Percentiles rank a stretch among this genome's conserved stretches.
These are phyloP conservation scores for Xylaria venustula DNA, from an alignment of 495 filamentous ascomycete species.

Conservation along the genomic window DNA sequence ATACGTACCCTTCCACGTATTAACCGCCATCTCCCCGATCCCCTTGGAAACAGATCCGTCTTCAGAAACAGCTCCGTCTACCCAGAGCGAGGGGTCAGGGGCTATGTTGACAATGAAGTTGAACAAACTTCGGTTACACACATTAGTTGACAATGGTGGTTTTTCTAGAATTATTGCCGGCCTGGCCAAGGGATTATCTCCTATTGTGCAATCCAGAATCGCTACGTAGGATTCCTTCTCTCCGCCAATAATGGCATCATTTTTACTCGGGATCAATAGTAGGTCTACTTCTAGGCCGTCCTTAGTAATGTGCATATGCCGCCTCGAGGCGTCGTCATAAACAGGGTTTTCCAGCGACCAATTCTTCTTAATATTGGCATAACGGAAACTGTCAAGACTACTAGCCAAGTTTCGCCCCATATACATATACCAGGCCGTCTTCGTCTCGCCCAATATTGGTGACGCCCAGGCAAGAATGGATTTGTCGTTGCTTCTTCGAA, in stretches of 20 bases:
- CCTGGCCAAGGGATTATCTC: neutral
- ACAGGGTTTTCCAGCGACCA: neutral
- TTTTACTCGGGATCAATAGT: neutral
- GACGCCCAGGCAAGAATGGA: slow-evolving; percentile 29
- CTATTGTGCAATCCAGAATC: neutral
- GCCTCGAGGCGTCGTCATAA: neutral
- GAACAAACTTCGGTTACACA: neutral
- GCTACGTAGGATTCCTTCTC: neutral
- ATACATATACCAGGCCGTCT: neutral
- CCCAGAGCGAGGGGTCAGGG: too few relatives aligned
- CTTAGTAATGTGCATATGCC: neutral
- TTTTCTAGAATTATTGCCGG: neutral
- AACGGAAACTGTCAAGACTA: neutral
- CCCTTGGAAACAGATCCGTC: neutral
- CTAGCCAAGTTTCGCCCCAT: neutral
- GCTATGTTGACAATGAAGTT: neutral
- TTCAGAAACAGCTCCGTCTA: neutral
- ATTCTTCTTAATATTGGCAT: neutral
- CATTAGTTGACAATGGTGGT: neutral
- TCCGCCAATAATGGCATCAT: neutral
- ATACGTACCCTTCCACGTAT: neutral
- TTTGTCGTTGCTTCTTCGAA: slow-evolving; percentile 27
- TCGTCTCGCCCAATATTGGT: neutral
- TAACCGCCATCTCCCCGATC: neutral
- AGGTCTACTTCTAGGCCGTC: neutral